Conservation (phyloP, 106 monocot species). For the Acorus calamus region DNA sequence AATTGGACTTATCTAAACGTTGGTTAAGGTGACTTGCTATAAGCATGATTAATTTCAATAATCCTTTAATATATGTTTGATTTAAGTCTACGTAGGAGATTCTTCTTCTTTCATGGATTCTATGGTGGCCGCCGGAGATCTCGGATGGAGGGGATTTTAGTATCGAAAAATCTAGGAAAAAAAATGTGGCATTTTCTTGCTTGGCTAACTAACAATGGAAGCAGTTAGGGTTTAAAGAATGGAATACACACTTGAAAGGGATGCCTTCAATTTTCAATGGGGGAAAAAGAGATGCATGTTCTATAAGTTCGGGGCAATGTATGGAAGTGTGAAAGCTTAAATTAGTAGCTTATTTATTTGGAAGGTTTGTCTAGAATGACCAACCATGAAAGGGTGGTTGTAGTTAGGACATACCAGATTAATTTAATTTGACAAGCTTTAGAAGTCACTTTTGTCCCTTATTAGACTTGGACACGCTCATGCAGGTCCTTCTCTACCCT, state of each 20-base stretch:
- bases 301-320: conserved; percentile 7
- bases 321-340: conserved; percentile 7
- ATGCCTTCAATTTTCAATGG: conserved; percentile 5
- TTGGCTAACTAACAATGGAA: conserved; percentile 4
- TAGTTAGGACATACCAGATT: too few species aligned
- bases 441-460: too few species aligned
- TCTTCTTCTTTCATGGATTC: not conserved
- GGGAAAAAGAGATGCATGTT: conserved; percentile 13
- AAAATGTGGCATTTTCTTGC: not conserved
- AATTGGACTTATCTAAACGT: conserved; percentile 18
- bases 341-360: too few species aligned
- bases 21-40: conserved; percentile 28
- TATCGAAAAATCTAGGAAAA: not conserved
- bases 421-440: too few species aligned
- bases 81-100: not conserved
- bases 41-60: conserved; percentile 21
- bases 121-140: not conserved
- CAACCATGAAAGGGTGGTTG: too few species aligned
- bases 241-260: not conserved
- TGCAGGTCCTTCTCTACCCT: too few species aligned
- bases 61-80: not conserved
- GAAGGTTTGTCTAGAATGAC: too few species aligned
- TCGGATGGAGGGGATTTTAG: not conserved
- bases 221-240: not conserved
- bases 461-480: too few species aligned